Evolutionary conservation across 257 asterid genomes (phyloP).

Genomic region (Capsicum pubescens): DNA sequence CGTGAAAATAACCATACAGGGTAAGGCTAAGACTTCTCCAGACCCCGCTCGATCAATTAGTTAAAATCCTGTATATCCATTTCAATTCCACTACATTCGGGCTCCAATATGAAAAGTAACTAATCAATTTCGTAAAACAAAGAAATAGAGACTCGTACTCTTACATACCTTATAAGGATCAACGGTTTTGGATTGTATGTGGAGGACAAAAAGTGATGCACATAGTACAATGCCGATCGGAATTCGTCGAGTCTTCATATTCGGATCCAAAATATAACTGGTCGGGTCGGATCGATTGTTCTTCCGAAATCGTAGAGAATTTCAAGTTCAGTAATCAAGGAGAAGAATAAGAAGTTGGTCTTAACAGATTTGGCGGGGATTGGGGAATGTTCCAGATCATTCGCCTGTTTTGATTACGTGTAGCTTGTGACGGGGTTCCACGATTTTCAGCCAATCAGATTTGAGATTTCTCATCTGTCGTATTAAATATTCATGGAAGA

Average conservation of each 20-base stretch:
- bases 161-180: constrained; percentile 17
- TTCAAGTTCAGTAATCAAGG: background rate
- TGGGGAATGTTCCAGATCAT: constrained; percentile 44
- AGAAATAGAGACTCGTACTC: background rate
- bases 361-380: constrained; percentile 39
- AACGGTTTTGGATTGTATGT: background rate
- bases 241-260: constrained; percentile 27
- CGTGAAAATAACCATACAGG: background rate
- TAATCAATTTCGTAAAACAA: background rate
- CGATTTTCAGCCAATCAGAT: constrained; percentile 27
- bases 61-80: background rate
- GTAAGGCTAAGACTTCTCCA: background rate
- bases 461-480: background rate
- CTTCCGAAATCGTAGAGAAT: constrained; percentile 8
- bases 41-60: too few species aligned
- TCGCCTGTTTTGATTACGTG: constrained; percentile 47
- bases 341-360: background rate
- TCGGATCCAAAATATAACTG: constrained; percentile 5
- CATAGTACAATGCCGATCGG: constrained; percentile 36
- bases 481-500: background rate
- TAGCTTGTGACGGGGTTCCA: constrained; percentile 28
- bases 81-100: background rate
- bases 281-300: constrained; percentile 13
- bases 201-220: constrained; percentile 29
- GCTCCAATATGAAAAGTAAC: background rate